phyloP scores from a whole-genome alignment of 129 eudicot genomes.

The Kitagawia praeruptora region DNA sequence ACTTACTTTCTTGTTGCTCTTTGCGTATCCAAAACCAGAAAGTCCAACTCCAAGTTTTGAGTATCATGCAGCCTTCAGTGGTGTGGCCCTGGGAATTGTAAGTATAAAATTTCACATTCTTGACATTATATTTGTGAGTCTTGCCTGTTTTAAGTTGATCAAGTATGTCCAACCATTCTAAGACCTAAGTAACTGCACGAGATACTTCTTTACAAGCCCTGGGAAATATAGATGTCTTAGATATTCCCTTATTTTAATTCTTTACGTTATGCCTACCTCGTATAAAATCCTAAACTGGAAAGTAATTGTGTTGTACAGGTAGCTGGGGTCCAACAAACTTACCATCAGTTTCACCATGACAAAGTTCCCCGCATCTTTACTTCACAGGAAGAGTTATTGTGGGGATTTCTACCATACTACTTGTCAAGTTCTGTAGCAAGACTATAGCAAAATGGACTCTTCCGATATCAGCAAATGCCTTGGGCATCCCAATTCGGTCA shows the following conservation, averaged over 20 bases:
- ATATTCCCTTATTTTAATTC: background rate
- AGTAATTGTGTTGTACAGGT: slow-evolving; percentile 36
- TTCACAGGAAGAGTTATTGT: slow-evolving; percentile 55
- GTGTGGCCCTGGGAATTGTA: slow-evolving; percentile 97
- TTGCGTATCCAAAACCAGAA: slow-evolving; percentile 96
- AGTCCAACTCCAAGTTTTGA: slow-evolving; percentile 96
- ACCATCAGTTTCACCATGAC: slow-evolving; percentile 84
- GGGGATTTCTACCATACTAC: slow-evolving; percentile 73
- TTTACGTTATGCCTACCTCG: background rate
- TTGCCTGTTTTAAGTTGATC: background rate
- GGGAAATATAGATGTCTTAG: background rate
- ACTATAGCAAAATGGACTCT: slow-evolving; percentile 91
- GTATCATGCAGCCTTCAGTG: slow-evolving; percentile 83
- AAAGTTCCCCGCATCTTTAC: slow-evolving; percentile 56
- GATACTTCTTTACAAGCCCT: background rate
- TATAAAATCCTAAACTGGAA: background rate
- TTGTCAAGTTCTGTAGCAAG: slow-evolving; percentile 88
- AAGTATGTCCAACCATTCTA: background rate
- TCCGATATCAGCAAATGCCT: slow-evolving; percentile 61
- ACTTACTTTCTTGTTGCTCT: slow-evolving; percentile 69
- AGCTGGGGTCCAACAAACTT: slow-evolving; percentile 72
- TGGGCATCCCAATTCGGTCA: slow-evolving; percentile 72
- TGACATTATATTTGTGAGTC: background rate
- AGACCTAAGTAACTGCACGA: background rate
- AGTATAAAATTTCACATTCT: slow-evolving; percentile 23